Conservation (phyloP, 2,329 filamentous ascomycete species). For the Aspergillus puulaauensis region DNA sequence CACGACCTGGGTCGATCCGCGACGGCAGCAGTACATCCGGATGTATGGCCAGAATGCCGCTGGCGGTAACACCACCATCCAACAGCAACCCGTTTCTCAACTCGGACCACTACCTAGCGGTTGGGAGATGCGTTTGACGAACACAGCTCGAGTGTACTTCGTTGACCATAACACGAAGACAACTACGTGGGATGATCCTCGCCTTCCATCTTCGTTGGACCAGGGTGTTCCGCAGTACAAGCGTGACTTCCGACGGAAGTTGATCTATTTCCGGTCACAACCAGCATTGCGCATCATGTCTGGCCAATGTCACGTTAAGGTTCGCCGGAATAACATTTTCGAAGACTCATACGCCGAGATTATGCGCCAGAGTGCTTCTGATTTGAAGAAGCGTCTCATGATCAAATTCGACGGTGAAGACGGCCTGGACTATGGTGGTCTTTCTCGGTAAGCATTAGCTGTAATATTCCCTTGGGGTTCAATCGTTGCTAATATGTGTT, state of each 20-base stretch:
- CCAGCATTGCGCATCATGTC: conserved; percentile 92
- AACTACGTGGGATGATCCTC: conserved; percentile 97
- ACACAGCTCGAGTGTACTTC: conserved; percentile 97
- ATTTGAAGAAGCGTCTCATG: conserved; percentile 98
- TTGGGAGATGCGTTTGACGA: conserved; percentile 99
- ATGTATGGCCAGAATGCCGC: conserved; percentile 91
- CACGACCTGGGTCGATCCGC: conserved; percentile 97
- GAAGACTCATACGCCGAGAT: conserved; percentile 99
- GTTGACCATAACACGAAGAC: conserved; percentile 99
- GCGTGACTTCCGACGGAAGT: conserved; percentile 94
- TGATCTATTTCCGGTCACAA: conserved; percentile 99
- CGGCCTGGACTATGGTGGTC: conserved; percentile 93
- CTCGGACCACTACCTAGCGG: conserved; percentile 92
- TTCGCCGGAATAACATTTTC: conserved; percentile 93
- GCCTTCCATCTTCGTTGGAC: conserved; percentile 90
- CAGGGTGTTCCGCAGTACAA: conserved; percentile 99
- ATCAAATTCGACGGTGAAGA: conserved; percentile 99
- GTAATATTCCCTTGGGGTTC: not conserved
- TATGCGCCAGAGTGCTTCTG: conserved; percentile 90
- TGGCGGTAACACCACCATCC: conserved; percentile 76
- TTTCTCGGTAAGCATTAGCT: conserved; percentile 65
- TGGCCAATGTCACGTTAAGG: conserved; percentile 97
- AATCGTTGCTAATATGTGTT: conserved; percentile 11
- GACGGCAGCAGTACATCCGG: conserved; percentile 94
- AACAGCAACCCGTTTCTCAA: conserved; percentile 96